A percentile compares a stretch with the other conserved stretches of the same genome.
These are phyloP conservation scores for Ganoderma meredithae DNA, from an alignment of 1,284 basidiomycete genomes.

Conservation along the genomic window DNA sequence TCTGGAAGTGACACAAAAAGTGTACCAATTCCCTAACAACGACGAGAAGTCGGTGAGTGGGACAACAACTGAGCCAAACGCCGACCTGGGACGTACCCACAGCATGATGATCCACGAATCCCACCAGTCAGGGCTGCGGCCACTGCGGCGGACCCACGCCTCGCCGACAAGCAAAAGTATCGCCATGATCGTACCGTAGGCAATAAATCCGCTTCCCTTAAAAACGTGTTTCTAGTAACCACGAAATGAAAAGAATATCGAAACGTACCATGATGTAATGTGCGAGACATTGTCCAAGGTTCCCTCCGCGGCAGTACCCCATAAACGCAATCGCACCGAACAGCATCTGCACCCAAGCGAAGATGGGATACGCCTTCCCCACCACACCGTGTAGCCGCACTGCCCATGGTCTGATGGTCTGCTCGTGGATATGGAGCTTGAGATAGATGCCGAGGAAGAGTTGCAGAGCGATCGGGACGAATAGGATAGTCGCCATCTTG, in stretches of 20 bases:
- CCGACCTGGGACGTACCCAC: slow-evolving; percentile 66
- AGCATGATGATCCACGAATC: slow-evolving; percentile 90
- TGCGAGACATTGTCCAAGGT: slow-evolving; percentile 84
- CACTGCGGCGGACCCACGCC: slow-evolving; percentile 77
- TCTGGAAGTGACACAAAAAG: slow-evolving; percentile 3
- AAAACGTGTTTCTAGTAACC: neutral
- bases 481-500: slow-evolving; percentile 72
- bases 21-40: slow-evolving; percentile 64
- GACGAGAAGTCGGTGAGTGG: neutral
- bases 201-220: slow-evolving; percentile 84
- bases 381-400: slow-evolving; percentile 81
- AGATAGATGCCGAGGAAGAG: slow-evolving; percentile 86
- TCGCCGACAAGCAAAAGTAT: slow-evolving; percentile 87
- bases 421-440: slow-evolving; percentile 91
- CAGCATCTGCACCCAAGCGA: slow-evolving; percentile 91
- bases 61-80: neutral
- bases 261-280: slow-evolving; percentile 86
- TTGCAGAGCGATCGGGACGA: slow-evolving; percentile 74
- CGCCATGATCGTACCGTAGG: slow-evolving; percentile 86
- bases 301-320: slow-evolving; percentile 74
- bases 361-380: slow-evolving; percentile 86
- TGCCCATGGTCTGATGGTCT: slow-evolving; percentile 75
- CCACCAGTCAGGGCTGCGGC: slow-evolving; percentile 88
- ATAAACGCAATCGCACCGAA: slow-evolving; percentile 73
- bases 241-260: neutral